Evolutionary conservation across 1,284 basidiomycete genomes (phyloP).

Genomic region (Boletellus deceptivus): DNA sequence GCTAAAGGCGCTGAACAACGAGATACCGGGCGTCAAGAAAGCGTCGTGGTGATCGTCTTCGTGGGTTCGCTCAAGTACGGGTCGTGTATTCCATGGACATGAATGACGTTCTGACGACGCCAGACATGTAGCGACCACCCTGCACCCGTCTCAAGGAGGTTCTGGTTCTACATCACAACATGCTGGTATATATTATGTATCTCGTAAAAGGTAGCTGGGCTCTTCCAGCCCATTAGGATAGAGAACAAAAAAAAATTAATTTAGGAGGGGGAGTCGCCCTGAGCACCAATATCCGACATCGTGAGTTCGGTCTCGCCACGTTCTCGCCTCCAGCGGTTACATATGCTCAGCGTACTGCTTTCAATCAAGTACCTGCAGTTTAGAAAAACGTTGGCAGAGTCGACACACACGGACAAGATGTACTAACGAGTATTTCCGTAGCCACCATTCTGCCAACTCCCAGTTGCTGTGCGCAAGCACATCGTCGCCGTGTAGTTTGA

Average conservation of each 20-base stretch:
- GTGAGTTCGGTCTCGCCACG: slow-evolving; percentile 66
- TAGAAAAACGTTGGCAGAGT: slow-evolving; percentile 4
- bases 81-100: not conserved
- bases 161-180: not conserved
- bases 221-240: slow-evolving; percentile 13
- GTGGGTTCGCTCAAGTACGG: not conserved
- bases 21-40: slow-evolving; percentile 85
- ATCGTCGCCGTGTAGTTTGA: slow-evolving; percentile 84
- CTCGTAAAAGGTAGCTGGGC: slow-evolving; percentile 1
- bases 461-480: slow-evolving; percentile 84
- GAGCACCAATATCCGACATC: slow-evolving; percentile 51
- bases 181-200: slow-evolving; percentile 12
- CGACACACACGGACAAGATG: not conserved
- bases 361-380: slow-evolving; percentile 66
- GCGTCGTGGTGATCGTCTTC: slow-evolving; percentile 72
- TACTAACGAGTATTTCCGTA: slow-evolving; percentile 62
- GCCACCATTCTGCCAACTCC: slow-evolving; percentile 83
- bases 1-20: slow-evolving; percentile 72
- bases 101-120: not conserved
- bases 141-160: not conserved
- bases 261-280: slow-evolving; percentile 39
- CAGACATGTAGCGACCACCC: no score
- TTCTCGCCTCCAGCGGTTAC: slow-evolving; percentile 77
- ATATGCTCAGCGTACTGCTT: slow-evolving; percentile 55
- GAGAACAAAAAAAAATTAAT: slow-evolving; percentile 2